Evolutionary conservation across 495 filamentous ascomycete species (phyloP), one percentile per base, ranked within the genome.

Genomic region (Aspergillus panamensis): DNA sequence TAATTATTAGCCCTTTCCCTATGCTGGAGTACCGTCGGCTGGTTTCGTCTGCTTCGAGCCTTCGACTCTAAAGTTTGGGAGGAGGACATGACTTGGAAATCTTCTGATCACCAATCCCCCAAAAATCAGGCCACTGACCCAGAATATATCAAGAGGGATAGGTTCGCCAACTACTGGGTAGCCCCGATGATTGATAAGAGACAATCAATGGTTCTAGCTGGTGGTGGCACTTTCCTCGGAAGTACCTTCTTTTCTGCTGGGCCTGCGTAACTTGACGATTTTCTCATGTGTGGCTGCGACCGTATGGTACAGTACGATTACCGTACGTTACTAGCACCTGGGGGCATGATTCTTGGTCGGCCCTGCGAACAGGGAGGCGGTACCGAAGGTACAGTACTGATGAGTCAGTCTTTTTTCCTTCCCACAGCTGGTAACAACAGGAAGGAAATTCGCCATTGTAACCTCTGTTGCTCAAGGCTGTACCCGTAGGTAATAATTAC

Each of bases 261-360:
- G 21, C 10, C 37, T n/a, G 19, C 29, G 55, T 58, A 17, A 13
- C 16, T 33, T 9, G 9, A 45, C 9, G n/a, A 45, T 20, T 17
- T 20, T 17, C n/a, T 45, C 13, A 37, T 33, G 17, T 53, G 48
- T 56, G 40, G 37, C 55, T 61, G 58, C 42, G 43, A 56, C 32
- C n/a, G 62, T 57, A 61, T 52, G 48, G 44, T 58, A 62, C 63
- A 29, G 40, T 54, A 48, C 52, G 6, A 32, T 42, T 47, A 53
- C 58, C 21, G 31, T 43, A 57, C 53, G 9, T 16, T 50, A 60
- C 53, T 5, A 33, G 20, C 25, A 29, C 25, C n/a, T 32, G n/a
- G 13, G 39, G 33, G n/a, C 19, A 54, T 42, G 12, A 32, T 7
- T n/a, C 4, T 39, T 49, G 30, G 21, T 33, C 13, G 25, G 25